A percentile compares a stretch with the other conserved stretches of the same genome.
Evolutionary conservation across 768 basidiomycete genomes (phyloP).

Genomic region (Mycena galericulata): DNA sequence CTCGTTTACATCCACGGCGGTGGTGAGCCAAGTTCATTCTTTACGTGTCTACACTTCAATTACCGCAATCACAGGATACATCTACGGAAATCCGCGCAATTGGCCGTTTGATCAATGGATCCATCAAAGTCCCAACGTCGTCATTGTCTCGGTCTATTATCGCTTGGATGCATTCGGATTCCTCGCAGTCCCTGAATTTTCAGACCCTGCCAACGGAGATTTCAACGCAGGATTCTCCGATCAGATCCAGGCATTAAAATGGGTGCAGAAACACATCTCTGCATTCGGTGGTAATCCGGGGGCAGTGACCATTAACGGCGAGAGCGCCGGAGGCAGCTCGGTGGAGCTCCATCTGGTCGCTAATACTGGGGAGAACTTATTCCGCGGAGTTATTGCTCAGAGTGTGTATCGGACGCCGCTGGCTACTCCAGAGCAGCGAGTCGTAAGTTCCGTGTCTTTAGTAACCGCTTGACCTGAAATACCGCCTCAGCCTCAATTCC

Average conservation of each 20-base stretch:
- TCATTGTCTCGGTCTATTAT: constrained; percentile 77
- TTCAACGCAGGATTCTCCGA: constrained; percentile 68
- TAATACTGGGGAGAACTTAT: constrained; percentile 52
- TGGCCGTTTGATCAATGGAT: constrained; percentile 79
- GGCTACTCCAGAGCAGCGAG: constrained; percentile 62
- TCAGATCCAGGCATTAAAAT: constrained; percentile 71
- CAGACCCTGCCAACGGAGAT: constrained; percentile 54
- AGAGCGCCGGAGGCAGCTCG: constrained; percentile 69
- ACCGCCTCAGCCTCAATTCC: constrained; percentile 60
- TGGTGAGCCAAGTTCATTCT: constrained; percentile 48
- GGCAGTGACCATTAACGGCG: constrained; percentile 68
- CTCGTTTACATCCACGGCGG: constrained; percentile 65
- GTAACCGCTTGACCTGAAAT: neutral
- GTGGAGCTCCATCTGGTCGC: constrained; percentile 71
- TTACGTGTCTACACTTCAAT: neutral
- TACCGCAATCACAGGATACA: constrained; percentile 51
- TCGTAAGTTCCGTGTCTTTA: constrained; percentile 47
- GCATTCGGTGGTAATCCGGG: constrained; percentile 73
- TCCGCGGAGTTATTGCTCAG: constrained; percentile 70
- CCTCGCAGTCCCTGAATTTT: constrained; percentile 62
- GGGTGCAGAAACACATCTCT: constrained; percentile 71
- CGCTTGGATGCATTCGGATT: constrained; percentile 75
- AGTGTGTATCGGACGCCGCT: constrained; percentile 68
- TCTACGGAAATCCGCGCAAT: constrained; percentile 70
- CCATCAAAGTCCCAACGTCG: constrained; percentile 69